A percentile compares a stretch with the other conserved stretches of the same genome.
phyloP scores from a whole-genome alignment of 768 basidiomycete genomes.

The Rhodosporidiobolus sp. region DNA sequence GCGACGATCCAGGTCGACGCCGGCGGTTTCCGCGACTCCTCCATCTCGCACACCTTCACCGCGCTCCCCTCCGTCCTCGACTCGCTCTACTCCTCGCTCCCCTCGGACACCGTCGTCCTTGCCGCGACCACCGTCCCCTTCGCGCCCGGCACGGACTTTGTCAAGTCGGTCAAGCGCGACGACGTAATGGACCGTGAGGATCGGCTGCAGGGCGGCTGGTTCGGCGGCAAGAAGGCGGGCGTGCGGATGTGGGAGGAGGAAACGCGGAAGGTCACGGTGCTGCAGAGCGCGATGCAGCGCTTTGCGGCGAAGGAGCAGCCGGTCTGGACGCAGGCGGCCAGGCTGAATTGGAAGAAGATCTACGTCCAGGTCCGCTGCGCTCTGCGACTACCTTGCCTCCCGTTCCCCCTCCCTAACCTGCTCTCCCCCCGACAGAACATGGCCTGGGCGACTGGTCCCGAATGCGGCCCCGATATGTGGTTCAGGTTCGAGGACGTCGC shows the following conservation, averaged over 20 bases:
- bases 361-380: slow-evolving; percentile 36
- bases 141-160: slow-evolving; percentile 22
- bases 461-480: slow-evolving; percentile 39
- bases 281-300: slow-evolving; percentile 36
- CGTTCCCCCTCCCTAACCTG: too few relatives aligned
- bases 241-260: slow-evolving; percentile 40
- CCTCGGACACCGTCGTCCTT: slow-evolving; percentile 39
- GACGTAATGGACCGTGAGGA: slow-evolving; percentile 35
- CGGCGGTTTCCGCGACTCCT: slow-evolving; percentile 36
- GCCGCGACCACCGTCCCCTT: slow-evolving; percentile 31
- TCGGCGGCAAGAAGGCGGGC: slow-evolving; percentile 35
- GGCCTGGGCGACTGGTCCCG: slow-evolving; percentile 20
- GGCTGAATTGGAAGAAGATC: slow-evolving; percentile 39
- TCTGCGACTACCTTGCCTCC: neutral
- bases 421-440: slow-evolving; percentile 24
- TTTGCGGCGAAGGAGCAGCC: slow-evolving; percentile 44
- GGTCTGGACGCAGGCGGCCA: slow-evolving; percentile 40
- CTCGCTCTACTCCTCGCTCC: slow-evolving; percentile 26
- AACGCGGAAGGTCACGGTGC: slow-evolving; percentile 29
- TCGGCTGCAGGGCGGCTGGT: slow-evolving; percentile 43
- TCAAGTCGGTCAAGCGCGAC: slow-evolving; percentile 8
- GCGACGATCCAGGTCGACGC: slow-evolving; percentile 30
- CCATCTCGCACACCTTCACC: slow-evolving; percentile 26
- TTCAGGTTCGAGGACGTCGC: slow-evolving; percentile 39
- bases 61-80: slow-evolving; percentile 27